A percentile compares a stretch with the other conserved stretches of the same genome.
These are phyloP conservation scores for Apiospora aurea DNA, from an alignment of 2,329 filamentous ascomycete genomes.

Conservation along the genomic window DNA sequence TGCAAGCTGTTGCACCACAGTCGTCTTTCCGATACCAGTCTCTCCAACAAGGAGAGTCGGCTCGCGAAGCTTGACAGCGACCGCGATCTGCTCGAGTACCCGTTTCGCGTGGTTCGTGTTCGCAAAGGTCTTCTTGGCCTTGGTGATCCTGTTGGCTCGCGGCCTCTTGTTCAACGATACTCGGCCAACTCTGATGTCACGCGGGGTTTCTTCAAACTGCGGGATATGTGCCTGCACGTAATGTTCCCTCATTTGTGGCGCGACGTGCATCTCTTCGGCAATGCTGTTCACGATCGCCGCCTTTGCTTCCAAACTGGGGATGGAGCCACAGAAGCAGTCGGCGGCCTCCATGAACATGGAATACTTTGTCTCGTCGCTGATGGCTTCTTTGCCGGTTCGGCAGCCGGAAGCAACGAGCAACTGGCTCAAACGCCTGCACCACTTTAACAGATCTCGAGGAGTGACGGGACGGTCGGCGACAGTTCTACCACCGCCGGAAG, in stretches of 20 bases:
- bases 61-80: conserved; percentile 83
- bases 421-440: conserved; percentile 78
- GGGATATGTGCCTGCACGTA: conserved; percentile 78
- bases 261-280: conserved; percentile 86
- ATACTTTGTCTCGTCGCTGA: conserved; percentile 75
- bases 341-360: conserved; percentile 92
- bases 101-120: conserved; percentile 85
- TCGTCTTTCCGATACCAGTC: conserved; percentile 98
- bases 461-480: conserved; percentile 57
- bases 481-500: conserved; percentile 43
- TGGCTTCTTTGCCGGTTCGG: conserved; percentile 71
- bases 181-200: conserved; percentile 69
- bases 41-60: conserved; percentile 96
- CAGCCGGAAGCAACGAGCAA: conserved; percentile 68
- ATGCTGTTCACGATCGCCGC: conserved; percentile 71
- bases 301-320: conserved; percentile 70
- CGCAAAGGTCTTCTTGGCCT: conserved; percentile 76
- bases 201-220: conserved; percentile 67
- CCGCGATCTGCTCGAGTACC: conserved; percentile 86
- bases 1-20: conserved; percentile 91
- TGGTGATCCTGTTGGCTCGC: conserved; percentile 55
- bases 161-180: conserved; percentile 67
- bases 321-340: conserved; percentile 88
- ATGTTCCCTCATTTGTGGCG: conserved; percentile 81
- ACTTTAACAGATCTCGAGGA: conserved; percentile 82